Evolutionary conservation across 2,329 filamentous ascomycete genomes (phyloP), one percentile per base, ranked within the genome.

Genomic region (Sordariomycetes sp.): DNA sequence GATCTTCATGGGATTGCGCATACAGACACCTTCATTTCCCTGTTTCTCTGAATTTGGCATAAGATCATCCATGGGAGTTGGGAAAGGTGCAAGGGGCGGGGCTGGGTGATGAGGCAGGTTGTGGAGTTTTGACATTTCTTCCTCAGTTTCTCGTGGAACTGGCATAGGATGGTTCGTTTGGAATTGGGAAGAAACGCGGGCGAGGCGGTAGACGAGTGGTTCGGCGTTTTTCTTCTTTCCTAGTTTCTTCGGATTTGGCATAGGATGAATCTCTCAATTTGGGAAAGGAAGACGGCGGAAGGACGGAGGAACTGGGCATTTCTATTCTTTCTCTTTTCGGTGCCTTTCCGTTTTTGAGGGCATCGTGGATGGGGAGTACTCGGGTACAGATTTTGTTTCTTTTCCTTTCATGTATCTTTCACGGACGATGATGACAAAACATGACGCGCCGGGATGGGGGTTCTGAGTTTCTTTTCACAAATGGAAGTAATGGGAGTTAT

Each of bases 11-110:
- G 35, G 34, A 55, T 25, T 20, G 42, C 22, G 53, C 24, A 48
- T 45, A 32, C 25, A 22, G 32, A 28, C 22, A 34, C 34, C 28
- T 34, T 48, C 24, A 32, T 54, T 54, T 25, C 20, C 35, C 24
- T 15, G 45, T 35, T 51, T 56, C 54, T 39, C 42, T 17, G 34
- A 56, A 56, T 45, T 56, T 56, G 54, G 54, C 54, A 56, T 56
- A 56, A 22, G 39, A 51, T 51, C 42, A 20, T 56, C n/a, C 42
- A 51, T 50, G 15, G 39, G 39, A 50, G 42, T 36, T 39, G 32
- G 52, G 28, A 48, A 51, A 56, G 39, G 12, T 8, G 20, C n/a
- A 25, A 20, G 35, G 25, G 24, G 54, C n/a, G 28, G 13, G 36
- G 22, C 15, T 2, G 12, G 8, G 45, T 2, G n/a, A 24, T 2